Conservation (phyloP, 352 stramenopile species). For the Pythium monospermum region DNA sequence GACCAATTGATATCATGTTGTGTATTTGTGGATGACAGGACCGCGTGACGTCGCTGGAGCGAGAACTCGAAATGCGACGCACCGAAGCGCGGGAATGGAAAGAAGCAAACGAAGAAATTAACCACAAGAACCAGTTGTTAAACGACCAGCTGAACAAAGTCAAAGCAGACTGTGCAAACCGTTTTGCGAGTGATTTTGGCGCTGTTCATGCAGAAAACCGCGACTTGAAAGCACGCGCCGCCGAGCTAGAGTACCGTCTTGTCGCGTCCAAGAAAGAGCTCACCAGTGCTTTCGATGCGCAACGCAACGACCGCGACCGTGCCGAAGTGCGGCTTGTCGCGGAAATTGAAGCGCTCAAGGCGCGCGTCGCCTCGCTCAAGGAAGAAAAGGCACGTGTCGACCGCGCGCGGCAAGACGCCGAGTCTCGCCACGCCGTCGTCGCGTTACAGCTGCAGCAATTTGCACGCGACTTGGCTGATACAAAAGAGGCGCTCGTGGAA, state of each 20-base stretch:
- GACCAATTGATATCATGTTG: background rate
- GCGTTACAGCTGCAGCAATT: constrained; percentile 53
- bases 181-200: constrained; percentile 49
- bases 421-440: constrained; percentile 40
- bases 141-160: constrained; percentile 77
- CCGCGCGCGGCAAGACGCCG: constrained; percentile 39
- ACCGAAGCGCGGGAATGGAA: constrained; percentile 49
- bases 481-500: constrained; percentile 49
- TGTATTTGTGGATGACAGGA: constrained; percentile 12
- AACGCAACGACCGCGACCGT: constrained; percentile 45
- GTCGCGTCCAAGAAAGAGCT: constrained; percentile 39
- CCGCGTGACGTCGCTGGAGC: constrained; percentile 27
- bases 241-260: constrained; percentile 52
- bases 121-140: constrained; percentile 50
- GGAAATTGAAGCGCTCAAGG: constrained; percentile 62
- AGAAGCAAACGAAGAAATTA: constrained; percentile 63
- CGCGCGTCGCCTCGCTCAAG: constrained; percentile 38
- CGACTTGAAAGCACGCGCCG: constrained; percentile 43
- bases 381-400: constrained; percentile 57
- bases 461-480: constrained; percentile 42
- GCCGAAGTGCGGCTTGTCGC: constrained; percentile 44
- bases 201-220: constrained; percentile 54
- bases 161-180: constrained; percentile 50
- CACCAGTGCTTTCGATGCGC: constrained; percentile 23
- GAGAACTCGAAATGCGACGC: constrained; percentile 57